Percentiles rank a stretch among this genome's conserved stretches.
These are phyloP conservation scores for Pythium grandisporangium DNA, from an alignment of 352 stramenopile genomes.

Conservation along the genomic window DNA sequence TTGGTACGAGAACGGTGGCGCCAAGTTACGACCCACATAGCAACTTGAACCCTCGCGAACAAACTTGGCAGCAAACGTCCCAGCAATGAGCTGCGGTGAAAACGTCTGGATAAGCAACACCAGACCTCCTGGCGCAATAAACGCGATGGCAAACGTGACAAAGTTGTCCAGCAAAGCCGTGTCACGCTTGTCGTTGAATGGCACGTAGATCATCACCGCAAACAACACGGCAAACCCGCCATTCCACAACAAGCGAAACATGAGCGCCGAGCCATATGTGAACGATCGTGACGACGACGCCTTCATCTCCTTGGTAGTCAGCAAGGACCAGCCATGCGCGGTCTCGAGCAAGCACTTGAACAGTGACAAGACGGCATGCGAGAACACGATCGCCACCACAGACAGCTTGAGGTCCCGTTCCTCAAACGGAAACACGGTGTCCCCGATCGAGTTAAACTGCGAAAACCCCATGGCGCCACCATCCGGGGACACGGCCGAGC, in stretches of 20 bases:
- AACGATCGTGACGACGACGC: slow-evolving; percentile 25
- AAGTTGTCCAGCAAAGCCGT: slow-evolving; percentile 13
- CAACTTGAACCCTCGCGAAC: slow-evolving; percentile 28
- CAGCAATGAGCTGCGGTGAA: slow-evolving; percentile 19
- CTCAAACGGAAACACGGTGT: slow-evolving; percentile 20
- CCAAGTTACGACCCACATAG: slow-evolving; percentile 32
- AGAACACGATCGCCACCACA: slow-evolving; percentile 21
- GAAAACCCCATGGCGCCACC: slow-evolving; percentile 20
- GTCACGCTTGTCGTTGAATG: slow-evolving; percentile 13
- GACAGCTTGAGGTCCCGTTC: slow-evolving; percentile 30
- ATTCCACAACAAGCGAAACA: slow-evolving; percentile 28
- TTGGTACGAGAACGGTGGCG: slow-evolving; percentile 21
- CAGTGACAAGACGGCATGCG: slow-evolving; percentile 13
- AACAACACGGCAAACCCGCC: slow-evolving; percentile 21
- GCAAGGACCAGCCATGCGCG: slow-evolving; percentile 26
- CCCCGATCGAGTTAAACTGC: slow-evolving; percentile 21
- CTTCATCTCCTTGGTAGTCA: slow-evolving; percentile 13
- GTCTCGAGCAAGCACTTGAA: slow-evolving; percentile 29
- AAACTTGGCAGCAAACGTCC: slow-evolving; percentile 27
- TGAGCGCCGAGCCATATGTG: slow-evolving; percentile 25
- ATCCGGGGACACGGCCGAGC: slow-evolving; percentile 18
- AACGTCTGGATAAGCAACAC: slow-evolving; percentile 19
- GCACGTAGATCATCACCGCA: slow-evolving; percentile 25
- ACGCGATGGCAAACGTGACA: slow-evolving; percentile 3
- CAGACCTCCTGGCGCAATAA: slow-evolving; percentile 15